Evolutionary conservation across 495 filamentous ascomycete species (phyloP), one percentile per base, ranked within the genome.

Genomic region (Friedmanniomyces endolithicus): DNA sequence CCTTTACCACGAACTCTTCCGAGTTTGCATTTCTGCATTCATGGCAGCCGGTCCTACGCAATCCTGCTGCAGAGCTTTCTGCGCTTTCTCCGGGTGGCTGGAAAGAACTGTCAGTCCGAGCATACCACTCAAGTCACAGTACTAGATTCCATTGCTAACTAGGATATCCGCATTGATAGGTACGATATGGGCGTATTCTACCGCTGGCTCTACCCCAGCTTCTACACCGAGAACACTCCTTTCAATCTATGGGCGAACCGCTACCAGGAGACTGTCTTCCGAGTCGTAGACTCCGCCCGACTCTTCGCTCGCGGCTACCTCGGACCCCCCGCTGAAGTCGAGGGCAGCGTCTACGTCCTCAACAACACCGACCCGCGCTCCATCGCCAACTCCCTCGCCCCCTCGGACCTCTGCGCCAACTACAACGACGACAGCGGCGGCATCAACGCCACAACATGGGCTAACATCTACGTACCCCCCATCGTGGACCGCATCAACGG

Each of bases 211-310:
- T 78, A 81, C 54, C 77, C 78, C 14, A 53, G 70, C n/a, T 72
- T 81, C 35, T 82, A 82, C 62, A 60, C 62, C 19, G 73, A 79
- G 43, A 75, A 75, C 41, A 71, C 71, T 14, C 70, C 71, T 0
- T 80, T 81, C 67, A 61, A 71, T 7, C 65, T 76, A 11, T 82
- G 78, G 78, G 74, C 75, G 6, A 82, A 82, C 58, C 71, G 76
- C 47, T 80, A 80, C 59, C 46, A 50, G 22, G 68, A 71, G 39
- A 41, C 50, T 11, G 55, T 56, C 29, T 48, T 52, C 20, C 69
- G 70, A 11, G 74, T 76, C 6, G 70, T 81, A 50, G 65, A 78
- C 64, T 72, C 75, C 59, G 72, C 77, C 27, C 65, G 72, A 41
- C 71, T 76, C 51, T 80, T 80, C 58, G 68, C 75, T 35, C 67